phyloP scores from a whole-genome alignment of 345 rosid species.

The Corchorus capsularis region DNA sequence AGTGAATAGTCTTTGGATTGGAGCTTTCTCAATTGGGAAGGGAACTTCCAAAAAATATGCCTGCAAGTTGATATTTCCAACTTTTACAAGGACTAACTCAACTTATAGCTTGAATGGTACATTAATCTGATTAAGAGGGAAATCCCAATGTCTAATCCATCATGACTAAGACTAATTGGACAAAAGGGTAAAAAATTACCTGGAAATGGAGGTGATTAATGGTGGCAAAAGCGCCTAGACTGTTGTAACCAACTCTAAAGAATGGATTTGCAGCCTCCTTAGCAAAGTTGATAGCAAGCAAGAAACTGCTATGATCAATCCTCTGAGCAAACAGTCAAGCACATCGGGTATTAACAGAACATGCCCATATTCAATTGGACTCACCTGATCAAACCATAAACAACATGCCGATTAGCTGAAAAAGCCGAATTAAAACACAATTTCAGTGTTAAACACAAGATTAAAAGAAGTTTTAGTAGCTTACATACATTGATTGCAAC shows the following conservation, averaged over 20 bases:
- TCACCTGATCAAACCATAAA: conserved; percentile 37
- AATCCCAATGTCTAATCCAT: background rate
- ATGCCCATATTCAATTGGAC: conserved; percentile 62
- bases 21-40: conserved; percentile 82
- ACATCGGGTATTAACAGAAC: conserved; percentile 51
- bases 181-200: conserved; percentile 21
- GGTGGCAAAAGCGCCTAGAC: conserved; percentile 63
- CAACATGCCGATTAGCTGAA: background rate
- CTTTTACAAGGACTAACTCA: background rate
- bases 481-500: conserved; percentile 56
- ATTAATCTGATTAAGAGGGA: background rate
- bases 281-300: conserved; percentile 54
- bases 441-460: background rate
- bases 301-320: conserved; percentile 53
- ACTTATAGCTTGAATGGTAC: background rate
- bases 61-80: conserved; percentile 32
- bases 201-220: conserved; percentile 65
- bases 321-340: conserved; percentile 52
- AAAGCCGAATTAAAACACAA: background rate
- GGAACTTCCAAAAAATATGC: conserved; percentile 75
- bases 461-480: background rate
- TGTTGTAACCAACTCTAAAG: conserved; percentile 63
- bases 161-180: background rate
- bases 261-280: conserved; percentile 47
- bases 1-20: conserved; percentile 47